A percentile compares a stretch with the other conserved stretches of the same genome.
These are phyloP conservation scores for Aspergillus terreus DNA, from an alignment of 2,329 filamentous ascomycete genomes.

Conservation along the genomic window DNA sequence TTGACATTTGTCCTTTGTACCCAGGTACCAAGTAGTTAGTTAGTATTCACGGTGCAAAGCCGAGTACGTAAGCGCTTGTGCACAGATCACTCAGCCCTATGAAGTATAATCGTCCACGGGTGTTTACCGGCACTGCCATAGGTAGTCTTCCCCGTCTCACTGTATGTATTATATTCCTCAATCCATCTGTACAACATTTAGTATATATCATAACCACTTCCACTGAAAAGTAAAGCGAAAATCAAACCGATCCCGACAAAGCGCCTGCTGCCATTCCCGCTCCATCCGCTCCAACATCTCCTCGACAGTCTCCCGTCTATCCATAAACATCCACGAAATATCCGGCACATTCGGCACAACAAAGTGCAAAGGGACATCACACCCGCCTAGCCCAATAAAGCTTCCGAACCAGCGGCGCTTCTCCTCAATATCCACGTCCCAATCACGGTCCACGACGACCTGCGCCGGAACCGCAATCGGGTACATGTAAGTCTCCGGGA, in stretches of 20 bases:
- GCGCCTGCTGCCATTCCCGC: slow-evolving; percentile 27
- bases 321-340: neutral
- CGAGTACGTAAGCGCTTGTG: no score
- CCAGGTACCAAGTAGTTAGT: no score
- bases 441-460: slow-evolving; percentile 21
- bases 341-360: neutral
- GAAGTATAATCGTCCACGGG: no score
- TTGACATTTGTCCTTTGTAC: no score
- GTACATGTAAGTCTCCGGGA: slow-evolving; percentile 29
- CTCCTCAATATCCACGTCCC: slow-evolving; percentile 27
- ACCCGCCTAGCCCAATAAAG: slow-evolving; percentile 41
- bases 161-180: neutral
- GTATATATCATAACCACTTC: slow-evolving; percentile 6
- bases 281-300: slow-evolving; percentile 22
- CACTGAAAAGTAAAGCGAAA: slow-evolving; percentile 13
- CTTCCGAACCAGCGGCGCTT: slow-evolving; percentile 41
- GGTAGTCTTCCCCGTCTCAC: neutral
- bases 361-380: slow-evolving; percentile 24
- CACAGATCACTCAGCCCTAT: neutral
- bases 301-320: slow-evolving; percentile 5
- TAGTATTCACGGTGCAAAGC: no score
- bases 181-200: neutral
- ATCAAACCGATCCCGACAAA: slow-evolving; percentile 24
- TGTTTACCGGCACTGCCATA: no score
- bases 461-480: slow-evolving; percentile 30